These are phyloP conservation scores for Pyrenochaeta sp. DNA, from an alignment of 2,329 filamentous ascomycete genomes.

Conservation along the genomic window DNA sequence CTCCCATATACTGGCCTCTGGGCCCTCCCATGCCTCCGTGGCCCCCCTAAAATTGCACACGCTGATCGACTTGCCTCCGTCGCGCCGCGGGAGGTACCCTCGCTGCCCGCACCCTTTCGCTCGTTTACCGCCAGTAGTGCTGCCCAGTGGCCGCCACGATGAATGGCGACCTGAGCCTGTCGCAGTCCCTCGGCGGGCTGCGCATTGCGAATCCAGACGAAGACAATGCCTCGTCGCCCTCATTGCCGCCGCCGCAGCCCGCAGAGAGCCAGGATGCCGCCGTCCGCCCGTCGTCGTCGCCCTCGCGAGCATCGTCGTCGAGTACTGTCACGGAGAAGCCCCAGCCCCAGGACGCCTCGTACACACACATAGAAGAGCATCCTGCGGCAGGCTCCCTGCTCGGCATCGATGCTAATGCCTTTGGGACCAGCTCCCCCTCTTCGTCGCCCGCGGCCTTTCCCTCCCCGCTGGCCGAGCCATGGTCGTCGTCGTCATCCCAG, in stretches of 20 bases:
- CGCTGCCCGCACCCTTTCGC: conserved; percentile 28
- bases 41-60: conserved; percentile 14
- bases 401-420: conserved; percentile 53
- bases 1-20: conserved; percentile 37
- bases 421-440: conserved; percentile 41
- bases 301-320: conserved; percentile 42
- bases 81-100: conserved; percentile 30
- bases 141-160: conserved; percentile 61
- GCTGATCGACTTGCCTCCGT: conserved; percentile 24
- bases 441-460: conserved; percentile 34
- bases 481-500: conserved; percentile 32
- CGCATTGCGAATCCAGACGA: conserved; percentile 97
- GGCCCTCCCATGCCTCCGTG: conserved; percentile 41
- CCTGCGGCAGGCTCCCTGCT: conserved; percentile 45
- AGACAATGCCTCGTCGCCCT: conserved; percentile 54
- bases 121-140: conserved; percentile 28
- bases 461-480: conserved; percentile 37
- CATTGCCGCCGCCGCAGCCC: conserved; percentile 33
- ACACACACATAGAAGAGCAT: conserved; percentile 28
- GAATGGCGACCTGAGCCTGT: conserved; percentile 92
- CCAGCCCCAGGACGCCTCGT: conserved; percentile 33
- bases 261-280: conserved; percentile 11
- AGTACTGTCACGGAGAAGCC: conserved; percentile 51
- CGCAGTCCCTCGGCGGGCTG: conserved; percentile 89
- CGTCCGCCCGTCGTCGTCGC: conserved; percentile 32